A percentile compares a stretch with the other conserved stretches of the same genome.
Conservation (phyloP, 176 grass and related monocot genomes). For the Musa beccarii region DNA sequence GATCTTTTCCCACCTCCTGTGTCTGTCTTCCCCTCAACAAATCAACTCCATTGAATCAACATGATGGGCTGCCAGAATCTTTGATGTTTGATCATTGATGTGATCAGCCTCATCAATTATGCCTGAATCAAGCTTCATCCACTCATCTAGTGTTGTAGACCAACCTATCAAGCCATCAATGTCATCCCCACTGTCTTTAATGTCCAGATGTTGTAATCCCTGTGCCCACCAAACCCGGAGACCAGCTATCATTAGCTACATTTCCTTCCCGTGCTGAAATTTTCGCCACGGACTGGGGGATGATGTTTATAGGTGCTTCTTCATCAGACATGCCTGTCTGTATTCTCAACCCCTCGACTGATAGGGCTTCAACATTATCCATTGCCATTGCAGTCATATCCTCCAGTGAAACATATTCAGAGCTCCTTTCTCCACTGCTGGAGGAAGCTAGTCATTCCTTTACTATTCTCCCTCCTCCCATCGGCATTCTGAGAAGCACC, state of each 20-base stretch:
- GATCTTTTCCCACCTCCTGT: constrained; percentile 54
- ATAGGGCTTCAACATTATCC: constrained; percentile 95
- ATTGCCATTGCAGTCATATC: constrained; percentile 92
- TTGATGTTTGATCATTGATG: constrained; percentile 58
- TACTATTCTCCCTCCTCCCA: constrained; percentile 45
- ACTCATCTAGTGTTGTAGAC: constrained; percentile 83
- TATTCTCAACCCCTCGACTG: constrained; percentile 93
- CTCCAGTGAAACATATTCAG: constrained; percentile 83
- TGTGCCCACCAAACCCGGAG: constrained; percentile 83
- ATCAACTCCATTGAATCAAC: constrained; percentile 79
- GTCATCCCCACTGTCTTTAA: constrained; percentile 60
- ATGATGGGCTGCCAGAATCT: constrained; percentile 95
- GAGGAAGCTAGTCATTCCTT: constrained; percentile 33
- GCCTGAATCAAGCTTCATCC: constrained; percentile 90
- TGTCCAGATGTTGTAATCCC: constrained; percentile 77
- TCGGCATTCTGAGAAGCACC: constrained; percentile 21
- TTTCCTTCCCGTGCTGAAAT: constrained; percentile 78
- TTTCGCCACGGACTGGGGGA: constrained; percentile 47
- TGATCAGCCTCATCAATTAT: constrained; percentile 71
- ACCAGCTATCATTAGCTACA: constrained; percentile 35
- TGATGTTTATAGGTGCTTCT: constrained; percentile 82
- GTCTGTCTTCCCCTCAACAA: constrained; percentile 36
- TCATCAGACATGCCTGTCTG: constrained; percentile 92
- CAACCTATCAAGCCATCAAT: constrained; percentile 91
- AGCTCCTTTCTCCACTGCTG: constrained; percentile 24